These are phyloP conservation scores for Fusarium devonianum DNA, from an alignment of 2,329 filamentous ascomycete genomes.

Conservation along the genomic window DNA sequence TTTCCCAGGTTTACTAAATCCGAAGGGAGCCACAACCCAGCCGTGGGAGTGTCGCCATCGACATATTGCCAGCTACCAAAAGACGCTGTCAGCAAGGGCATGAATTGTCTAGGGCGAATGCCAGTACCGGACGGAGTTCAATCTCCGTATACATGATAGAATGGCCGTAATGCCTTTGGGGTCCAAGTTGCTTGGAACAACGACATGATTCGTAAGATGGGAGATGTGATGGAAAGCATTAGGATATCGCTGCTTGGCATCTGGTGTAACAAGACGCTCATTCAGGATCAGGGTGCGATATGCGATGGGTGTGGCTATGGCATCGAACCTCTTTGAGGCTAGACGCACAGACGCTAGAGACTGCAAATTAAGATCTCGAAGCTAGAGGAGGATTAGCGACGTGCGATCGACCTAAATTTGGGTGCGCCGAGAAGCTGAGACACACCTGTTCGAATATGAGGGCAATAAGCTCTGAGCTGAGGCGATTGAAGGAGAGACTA, in stretches of 20 bases:
- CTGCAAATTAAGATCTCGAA: slow-evolving; percentile 47
- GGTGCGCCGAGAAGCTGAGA: neutral
- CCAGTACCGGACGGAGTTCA: slow-evolving; percentile 52
- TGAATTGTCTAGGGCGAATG: neutral
- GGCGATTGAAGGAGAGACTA: slow-evolving; percentile 37
- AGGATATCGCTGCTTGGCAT: slow-evolving; percentile 46
- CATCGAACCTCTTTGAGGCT: slow-evolving; percentile 50
- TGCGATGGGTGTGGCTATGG: slow-evolving; percentile 52
- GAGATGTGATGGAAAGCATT: slow-evolving; percentile 47
- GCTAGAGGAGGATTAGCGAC: slow-evolving; percentile 43
- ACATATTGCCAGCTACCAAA: slow-evolving; percentile 51
- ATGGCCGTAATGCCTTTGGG: slow-evolving; percentile 47
- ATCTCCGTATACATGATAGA: slow-evolving; percentile 46
- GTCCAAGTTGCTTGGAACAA: slow-evolving; percentile 51
- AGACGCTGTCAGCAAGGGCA: slow-evolving; percentile 17
- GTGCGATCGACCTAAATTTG: neutral
- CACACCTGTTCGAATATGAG: slow-evolving; percentile 53
- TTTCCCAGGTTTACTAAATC: slow-evolving; percentile 48
- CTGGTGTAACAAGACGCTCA: slow-evolving; percentile 46
- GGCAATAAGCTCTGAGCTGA: slow-evolving; percentile 54
- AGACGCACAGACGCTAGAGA: slow-evolving; percentile 48
- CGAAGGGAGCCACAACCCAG: slow-evolving; percentile 48
- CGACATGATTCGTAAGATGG: slow-evolving; percentile 51
- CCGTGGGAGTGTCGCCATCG: slow-evolving; percentile 36
- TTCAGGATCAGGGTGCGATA: slow-evolving; percentile 52